These are phyloP conservation scores for Colletotrichum aenigma DNA, from an alignment of 2,329 filamentous ascomycete species.

Conservation along the genomic window DNA sequence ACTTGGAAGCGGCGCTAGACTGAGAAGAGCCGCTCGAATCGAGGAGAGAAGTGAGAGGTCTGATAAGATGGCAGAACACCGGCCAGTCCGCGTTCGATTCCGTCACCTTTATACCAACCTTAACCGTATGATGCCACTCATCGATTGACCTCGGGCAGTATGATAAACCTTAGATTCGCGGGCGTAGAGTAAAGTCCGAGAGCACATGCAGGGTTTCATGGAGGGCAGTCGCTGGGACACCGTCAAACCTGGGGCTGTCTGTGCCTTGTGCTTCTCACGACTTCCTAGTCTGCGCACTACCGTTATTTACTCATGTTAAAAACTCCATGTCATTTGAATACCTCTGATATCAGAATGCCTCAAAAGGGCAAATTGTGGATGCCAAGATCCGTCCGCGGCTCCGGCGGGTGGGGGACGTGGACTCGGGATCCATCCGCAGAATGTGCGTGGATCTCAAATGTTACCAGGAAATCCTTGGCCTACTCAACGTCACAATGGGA, in stretches of 20 bases:
- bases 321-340: background rate
- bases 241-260: background rate
- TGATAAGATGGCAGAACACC: background rate
- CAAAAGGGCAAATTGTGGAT: background rate
- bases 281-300: background rate
- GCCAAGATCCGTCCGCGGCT: background rate
- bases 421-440: background rate
- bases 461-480: background rate
- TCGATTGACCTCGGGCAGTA: background rate
- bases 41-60: background rate
- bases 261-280: background rate
- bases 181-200: background rate
- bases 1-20: background rate
- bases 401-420: background rate
- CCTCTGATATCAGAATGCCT: background rate
- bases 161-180: background rate
- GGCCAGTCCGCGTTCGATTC: background rate
- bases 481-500: background rate
- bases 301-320: background rate
- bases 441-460: background rate
- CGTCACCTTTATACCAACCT: background rate
- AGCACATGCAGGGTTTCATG: background rate
- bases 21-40: background rate
- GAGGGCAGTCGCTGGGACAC: background rate
- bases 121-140: background rate